Evolutionary conservation across 768 basidiomycete species (phyloP).

Genomic region (Hemileccinum impolitum): DNA sequence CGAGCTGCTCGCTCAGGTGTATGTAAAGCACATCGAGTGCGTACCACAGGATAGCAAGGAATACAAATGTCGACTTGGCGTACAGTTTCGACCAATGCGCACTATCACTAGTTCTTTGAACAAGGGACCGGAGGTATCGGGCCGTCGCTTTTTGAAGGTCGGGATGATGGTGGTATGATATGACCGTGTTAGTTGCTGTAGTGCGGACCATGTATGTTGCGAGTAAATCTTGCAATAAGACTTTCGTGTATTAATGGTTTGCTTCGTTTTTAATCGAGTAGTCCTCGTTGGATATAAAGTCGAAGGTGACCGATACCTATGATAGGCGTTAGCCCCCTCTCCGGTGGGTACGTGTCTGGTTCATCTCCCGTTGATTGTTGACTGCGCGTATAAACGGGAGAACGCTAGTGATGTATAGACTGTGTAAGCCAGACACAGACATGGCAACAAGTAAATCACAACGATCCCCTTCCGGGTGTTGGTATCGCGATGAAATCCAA

Average conservation of each 20-base stretch:
- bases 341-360: slow-evolving; percentile 6
- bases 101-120: slow-evolving; percentile 32
- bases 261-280: slow-evolving; percentile 12
- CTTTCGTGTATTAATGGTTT: slow-evolving; percentile 34
- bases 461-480: slow-evolving; percentile 37
- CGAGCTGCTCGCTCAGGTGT: slow-evolving; percentile 46
- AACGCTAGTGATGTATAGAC: slow-evolving; percentile 42
- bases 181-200: slow-evolving; percentile 24
- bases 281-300: neutral
- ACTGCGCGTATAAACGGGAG: slow-evolving; percentile 41
- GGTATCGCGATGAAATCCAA: slow-evolving; percentile 42
- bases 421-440: neutral
- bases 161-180: slow-evolving; percentile 35
- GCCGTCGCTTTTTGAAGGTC: slow-evolving; percentile 25
- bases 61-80: slow-evolving; percentile 27
- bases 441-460: slow-evolving; percentile 16
- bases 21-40: slow-evolving; percentile 49
- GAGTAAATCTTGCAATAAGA: slow-evolving; percentile 35
- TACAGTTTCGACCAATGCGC: slow-evolving; percentile 38
- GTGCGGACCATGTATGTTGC: slow-evolving; percentile 39
- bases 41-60: slow-evolving; percentile 51
- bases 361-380: slow-evolving; percentile 21
- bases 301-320: slow-evolving; percentile 13
- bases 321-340: slow-evolving; percentile 3
- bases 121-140: slow-evolving; percentile 26